Conservation (phyloP, 2,329 filamentous ascomycete genomes). For the Arthrobotrys iridis region DNA sequence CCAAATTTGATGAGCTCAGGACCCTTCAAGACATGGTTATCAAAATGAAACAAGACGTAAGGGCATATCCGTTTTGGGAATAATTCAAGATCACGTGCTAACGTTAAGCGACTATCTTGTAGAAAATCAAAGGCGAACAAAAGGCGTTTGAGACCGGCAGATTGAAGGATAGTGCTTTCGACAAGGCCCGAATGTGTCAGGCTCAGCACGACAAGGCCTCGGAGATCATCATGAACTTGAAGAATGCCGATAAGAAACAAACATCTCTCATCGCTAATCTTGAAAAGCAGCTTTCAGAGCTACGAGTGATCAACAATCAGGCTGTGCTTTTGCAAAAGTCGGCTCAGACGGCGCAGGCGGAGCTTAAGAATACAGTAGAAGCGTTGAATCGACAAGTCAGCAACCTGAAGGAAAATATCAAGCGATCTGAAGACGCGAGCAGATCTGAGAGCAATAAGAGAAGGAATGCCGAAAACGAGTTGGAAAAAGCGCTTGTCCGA, state of each 20-base stretch:
- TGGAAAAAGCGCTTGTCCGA: constrained; percentile 80
- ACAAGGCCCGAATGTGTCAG: constrained; percentile 80
- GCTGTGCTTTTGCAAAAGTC: constrained; percentile 77
- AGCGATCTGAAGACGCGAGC: constrained; percentile 76
- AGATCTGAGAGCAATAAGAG: constrained; percentile 72
- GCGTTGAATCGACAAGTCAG: constrained; percentile 77
- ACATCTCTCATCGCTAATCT: constrained; percentile 79
- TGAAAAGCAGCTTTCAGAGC: constrained; percentile 88
- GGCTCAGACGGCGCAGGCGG: constrained; percentile 76
- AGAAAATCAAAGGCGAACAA: constrained; percentile 96
- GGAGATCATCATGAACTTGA: constrained; percentile 91
- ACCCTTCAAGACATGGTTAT: constrained; percentile 67
- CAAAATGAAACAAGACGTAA: constrained; percentile 71
- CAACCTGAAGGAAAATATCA: constrained; percentile 78
- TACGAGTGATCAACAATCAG: constrained; percentile 79
- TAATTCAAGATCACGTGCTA: constrained; percentile 4
- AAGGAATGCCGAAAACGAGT: constrained; percentile 73
- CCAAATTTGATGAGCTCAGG: constrained; percentile 67
- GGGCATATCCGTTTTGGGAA: background rate
- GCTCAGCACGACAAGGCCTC: constrained; percentile 88
- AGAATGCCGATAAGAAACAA: constrained; percentile 84
- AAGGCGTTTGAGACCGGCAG: constrained; percentile 98
- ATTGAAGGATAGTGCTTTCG: constrained; percentile 83
- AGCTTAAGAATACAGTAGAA: constrained; percentile 76
- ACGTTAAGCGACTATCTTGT: constrained; percentile 74